Conservation (phyloP, 176 grass and related monocot genomes). For the Thinopyrum elongatum region DNA sequence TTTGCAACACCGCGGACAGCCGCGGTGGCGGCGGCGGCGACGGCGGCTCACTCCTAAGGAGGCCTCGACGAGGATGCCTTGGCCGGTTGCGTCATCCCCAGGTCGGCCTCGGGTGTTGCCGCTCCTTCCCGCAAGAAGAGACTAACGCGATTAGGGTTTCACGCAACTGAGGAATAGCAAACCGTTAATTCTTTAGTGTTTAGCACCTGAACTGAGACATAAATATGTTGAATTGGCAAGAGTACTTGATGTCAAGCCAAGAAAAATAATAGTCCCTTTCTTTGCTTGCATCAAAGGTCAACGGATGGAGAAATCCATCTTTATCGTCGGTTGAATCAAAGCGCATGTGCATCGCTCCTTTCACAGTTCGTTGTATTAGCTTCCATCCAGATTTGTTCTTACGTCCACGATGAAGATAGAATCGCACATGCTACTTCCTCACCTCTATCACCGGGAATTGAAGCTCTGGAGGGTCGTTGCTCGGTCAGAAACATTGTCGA, state of each 20-base stretch:
- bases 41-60: too few relatives aligned
- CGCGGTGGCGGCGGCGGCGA: too few relatives aligned
- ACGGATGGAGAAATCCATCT: neutral
- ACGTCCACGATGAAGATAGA: neutral
- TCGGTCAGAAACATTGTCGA: neutral
- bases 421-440: neutral
- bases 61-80: too few relatives aligned
- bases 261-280: neutral
- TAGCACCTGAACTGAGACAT: too few relatives aligned
- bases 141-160: too few relatives aligned
- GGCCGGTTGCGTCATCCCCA: too few relatives aligned
- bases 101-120: too few relatives aligned
- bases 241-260: neutral
- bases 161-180: too few relatives aligned
- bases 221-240: neutral
- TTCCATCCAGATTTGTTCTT: neutral
- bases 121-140: too few relatives aligned
- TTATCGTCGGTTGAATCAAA: neutral
- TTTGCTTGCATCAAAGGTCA: neutral
- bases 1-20: too few relatives aligned
- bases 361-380: neutral
- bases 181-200: too few relatives aligned
- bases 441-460: neutral
- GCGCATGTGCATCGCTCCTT: too few relatives aligned
- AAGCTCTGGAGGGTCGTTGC: neutral